Percentiles rank a stretch among this genome's conserved stretches.
Conservation (phyloP, 2,329 filamentous ascomycete species). For the Pseudogymnoascus sp. region DNA sequence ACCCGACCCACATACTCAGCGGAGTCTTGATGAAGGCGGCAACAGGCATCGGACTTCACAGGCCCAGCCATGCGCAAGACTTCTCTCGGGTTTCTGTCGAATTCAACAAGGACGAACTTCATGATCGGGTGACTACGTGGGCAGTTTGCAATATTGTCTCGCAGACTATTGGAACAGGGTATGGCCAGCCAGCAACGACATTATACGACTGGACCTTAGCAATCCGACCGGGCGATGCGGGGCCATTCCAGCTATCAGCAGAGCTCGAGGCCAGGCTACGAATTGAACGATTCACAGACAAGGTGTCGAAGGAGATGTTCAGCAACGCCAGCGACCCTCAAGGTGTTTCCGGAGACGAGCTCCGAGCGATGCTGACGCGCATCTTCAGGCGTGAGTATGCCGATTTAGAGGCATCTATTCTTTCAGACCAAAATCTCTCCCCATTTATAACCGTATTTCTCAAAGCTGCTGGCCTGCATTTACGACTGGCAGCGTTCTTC, state of each 20-base stretch:
- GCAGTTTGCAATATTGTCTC: constrained; percentile 79
- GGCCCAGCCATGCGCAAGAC: constrained; percentile 74
- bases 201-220: constrained; percentile 68
- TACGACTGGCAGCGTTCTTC: constrained; percentile 73
- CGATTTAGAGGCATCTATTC: constrained; percentile 52
- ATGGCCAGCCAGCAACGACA: constrained; percentile 71
- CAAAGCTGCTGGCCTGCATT: constrained; percentile 63
- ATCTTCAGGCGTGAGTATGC: constrained; percentile 57
- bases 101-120: constrained; percentile 68
- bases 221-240: constrained; percentile 49
- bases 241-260: constrained; percentile 48
- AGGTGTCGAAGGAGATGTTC: constrained; percentile 71
- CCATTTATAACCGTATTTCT: constrained; percentile 57
- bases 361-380: constrained; percentile 57
- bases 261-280: constrained; percentile 61
- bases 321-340: constrained; percentile 67
- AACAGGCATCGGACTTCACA: constrained; percentile 73
- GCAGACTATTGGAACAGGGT: constrained; percentile 73
- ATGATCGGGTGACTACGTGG: constrained; percentile 73
- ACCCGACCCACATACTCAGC: constrained; percentile 73
- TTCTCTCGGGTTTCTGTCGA: constrained; percentile 70
- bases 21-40: constrained; percentile 84
- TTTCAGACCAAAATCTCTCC: constrained; percentile 47
- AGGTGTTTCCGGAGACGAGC: constrained; percentile 59
- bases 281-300: constrained; percentile 68